Evolutionary conservation across 1,284 basidiomycete genomes (phyloP).

Genomic region (Cryptococcus neoformans): DNA sequence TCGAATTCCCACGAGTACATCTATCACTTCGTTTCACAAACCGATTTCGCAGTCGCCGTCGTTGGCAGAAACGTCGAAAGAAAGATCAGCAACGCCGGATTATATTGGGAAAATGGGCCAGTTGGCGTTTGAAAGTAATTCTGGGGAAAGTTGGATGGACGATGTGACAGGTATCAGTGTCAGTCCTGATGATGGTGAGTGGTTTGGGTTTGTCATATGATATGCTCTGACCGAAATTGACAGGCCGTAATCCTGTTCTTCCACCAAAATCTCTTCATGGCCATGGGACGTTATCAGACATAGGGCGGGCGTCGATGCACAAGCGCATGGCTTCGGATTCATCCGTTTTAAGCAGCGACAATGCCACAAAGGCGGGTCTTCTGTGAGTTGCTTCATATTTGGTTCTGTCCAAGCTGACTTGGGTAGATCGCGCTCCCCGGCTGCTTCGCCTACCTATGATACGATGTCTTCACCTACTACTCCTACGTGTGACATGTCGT

Average conservation of each 20-base stretch:
- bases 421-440: too few relatives aligned
- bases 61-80: not conserved
- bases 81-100: conserved; percentile 6
- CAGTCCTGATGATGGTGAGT: conserved; percentile 2
- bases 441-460: too few relatives aligned
- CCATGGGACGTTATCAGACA: conserved; percentile 16
- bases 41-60: conserved; percentile 13
- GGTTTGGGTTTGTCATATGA: not conserved
- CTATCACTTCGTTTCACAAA: conserved; percentile 13
- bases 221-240: too few relatives aligned
- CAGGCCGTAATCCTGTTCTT: too few relatives aligned
- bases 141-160: conserved; percentile 8
- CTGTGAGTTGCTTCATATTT: too few relatives aligned
- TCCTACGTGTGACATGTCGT: too few relatives aligned
- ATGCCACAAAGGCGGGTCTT: conserved; percentile 24
- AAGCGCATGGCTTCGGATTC: conserved; percentile 44
- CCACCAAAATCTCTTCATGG: not conserved
- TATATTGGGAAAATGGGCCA: conserved; percentile 15
- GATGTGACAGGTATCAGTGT: conserved; percentile 3
- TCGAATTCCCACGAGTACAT: conserved; percentile 6
- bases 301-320: conserved; percentile 24
- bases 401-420: too few relatives aligned
- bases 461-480: too few relatives aligned
- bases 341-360: conserved; percentile 40
- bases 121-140: conserved; percentile 13